Evolutionary conservation across 2,329 filamentous ascomycete genomes (phyloP).

Genomic region (Aspergillus fumigatiaffinis): DNA sequence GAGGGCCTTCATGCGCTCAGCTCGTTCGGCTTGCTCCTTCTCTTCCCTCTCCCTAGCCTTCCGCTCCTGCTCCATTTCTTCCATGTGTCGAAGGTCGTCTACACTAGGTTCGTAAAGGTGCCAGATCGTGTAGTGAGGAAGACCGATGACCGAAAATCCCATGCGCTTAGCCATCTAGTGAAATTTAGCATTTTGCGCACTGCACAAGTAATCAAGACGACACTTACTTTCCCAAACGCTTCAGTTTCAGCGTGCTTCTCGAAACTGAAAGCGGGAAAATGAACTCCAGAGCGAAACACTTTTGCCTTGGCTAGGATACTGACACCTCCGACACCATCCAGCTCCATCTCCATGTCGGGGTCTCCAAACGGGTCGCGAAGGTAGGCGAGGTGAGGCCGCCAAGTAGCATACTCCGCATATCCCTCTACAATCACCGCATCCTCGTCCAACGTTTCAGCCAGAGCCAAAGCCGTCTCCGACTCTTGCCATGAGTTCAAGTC

Average conservation of each 20-base stretch:
- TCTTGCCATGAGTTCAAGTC: conserved; percentile 99
- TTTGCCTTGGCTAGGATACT: conserved; percentile 95
- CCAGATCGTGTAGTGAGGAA: conserved; percentile 98
- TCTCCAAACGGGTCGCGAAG: conserved; percentile 95
- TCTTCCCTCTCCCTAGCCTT: conserved; percentile 77
- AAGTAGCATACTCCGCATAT: conserved; percentile 97
- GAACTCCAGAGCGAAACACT: conserved; percentile 90
- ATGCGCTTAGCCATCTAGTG: conserved; percentile 91
- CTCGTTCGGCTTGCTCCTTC: conserved; percentile 64
- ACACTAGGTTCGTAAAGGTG: conserved; percentile 99
- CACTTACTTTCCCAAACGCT: conserved; percentile 87
- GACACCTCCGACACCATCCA: conserved; percentile 95
- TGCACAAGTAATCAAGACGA: background rate
- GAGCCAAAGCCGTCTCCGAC: conserved; percentile 88
- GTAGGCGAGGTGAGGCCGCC: conserved; percentile 95
- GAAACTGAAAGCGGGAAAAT: conserved; percentile 98
- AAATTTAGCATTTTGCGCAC: conserved; percentile 12
- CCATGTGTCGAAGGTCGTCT: conserved; percentile 96
- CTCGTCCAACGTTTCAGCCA: conserved; percentile 93
- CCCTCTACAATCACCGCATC: conserved; percentile 98
- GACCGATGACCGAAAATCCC: conserved; percentile 89
- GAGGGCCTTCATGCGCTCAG: conserved; percentile 73
- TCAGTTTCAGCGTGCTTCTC: conserved; percentile 98
- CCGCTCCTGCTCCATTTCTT: conserved; percentile 91
- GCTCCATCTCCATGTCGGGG: conserved; percentile 99